These are phyloP conservation scores for Trametes villosa DNA, from an alignment of 768 basidiomycete genomes.

Conservation along the genomic window DNA sequence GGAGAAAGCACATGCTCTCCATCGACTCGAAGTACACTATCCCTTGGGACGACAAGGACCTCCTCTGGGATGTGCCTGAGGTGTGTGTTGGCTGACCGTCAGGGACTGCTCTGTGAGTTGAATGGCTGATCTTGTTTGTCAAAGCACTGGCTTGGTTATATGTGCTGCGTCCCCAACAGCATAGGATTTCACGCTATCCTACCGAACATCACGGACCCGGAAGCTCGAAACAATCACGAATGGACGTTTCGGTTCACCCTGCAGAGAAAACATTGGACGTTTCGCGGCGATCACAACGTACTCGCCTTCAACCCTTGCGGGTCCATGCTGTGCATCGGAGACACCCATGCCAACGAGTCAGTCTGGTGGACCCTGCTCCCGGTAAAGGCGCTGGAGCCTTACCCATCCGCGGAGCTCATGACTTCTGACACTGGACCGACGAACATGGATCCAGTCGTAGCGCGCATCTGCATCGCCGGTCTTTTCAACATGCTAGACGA, in stretches of 20 bases:
- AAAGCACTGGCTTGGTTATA: constrained; percentile 1
- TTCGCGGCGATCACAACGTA: background rate
- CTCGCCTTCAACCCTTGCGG: constrained; percentile 1
- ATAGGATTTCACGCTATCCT: background rate
- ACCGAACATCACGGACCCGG: background rate
- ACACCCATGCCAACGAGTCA: background rate
- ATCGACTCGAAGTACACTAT: background rate
- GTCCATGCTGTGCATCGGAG: background rate
- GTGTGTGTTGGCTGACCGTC: no score
- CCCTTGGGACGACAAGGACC: background rate
- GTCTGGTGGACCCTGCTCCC: background rate
- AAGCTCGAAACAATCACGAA: no score
- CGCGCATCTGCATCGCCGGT: background rate
- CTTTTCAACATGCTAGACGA: background rate
- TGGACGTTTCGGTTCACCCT: background rate
- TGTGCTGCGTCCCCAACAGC: background rate
- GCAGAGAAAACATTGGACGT: background rate
- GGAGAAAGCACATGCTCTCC: background rate
- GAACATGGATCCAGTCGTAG: background rate
- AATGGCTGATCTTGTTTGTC: background rate
- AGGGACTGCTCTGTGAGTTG: background rate
- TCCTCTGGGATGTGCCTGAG: background rate
- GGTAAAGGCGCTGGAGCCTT: background rate
- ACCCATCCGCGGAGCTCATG: background rate
- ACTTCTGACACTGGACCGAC: background rate